A percentile compares a stretch with the other conserved stretches of the same genome.
Conservation (phyloP, 2,329 filamentous ascomycete genomes). For the Claviceps maximensis region DNA sequence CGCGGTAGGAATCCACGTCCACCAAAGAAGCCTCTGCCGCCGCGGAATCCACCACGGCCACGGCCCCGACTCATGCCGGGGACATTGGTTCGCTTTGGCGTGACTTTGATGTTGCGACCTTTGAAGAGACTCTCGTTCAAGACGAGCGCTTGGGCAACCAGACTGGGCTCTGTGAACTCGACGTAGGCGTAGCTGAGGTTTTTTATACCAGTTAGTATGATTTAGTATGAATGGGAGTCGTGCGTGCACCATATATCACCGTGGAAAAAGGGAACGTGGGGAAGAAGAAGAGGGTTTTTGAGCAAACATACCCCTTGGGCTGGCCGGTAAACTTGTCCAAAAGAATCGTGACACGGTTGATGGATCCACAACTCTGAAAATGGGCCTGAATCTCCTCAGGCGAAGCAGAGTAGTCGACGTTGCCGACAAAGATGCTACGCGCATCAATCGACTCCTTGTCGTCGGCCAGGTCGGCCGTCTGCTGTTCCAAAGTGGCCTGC, state of each 20-base stretch:
- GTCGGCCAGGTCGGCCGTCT: constrained; percentile 70
- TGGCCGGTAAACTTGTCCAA: constrained; percentile 97
- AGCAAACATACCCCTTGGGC: constrained; percentile 70
- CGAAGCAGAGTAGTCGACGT: constrained; percentile 93
- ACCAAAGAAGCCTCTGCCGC: constrained; percentile 38
- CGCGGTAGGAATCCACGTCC: constrained; percentile 41
- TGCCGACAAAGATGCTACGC: constrained; percentile 94
- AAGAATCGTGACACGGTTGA: constrained; percentile 95
- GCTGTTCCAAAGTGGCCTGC: constrained; percentile 75
- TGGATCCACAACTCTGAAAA: constrained; percentile 92
- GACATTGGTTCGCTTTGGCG: constrained; percentile 89
- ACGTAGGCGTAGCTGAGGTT: constrained; percentile 82
- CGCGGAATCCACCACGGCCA: constrained; percentile 41
- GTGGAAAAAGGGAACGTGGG: neutral
- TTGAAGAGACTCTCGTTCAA: constrained; percentile 95
- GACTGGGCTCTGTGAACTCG: constrained; percentile 86
- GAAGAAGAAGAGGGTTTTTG: too few relatives aligned
- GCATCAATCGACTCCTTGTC: constrained; percentile 93
- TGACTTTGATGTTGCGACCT: constrained; percentile 87
- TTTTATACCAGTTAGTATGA: neutral
- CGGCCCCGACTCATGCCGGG: constrained; percentile 84
- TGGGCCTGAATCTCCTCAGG: constrained; percentile 95
- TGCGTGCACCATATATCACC: too few relatives aligned
- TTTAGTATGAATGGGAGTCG: too few relatives aligned
- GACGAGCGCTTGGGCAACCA: constrained; percentile 86